Percentiles rank a stretch among this genome's conserved stretches.
phyloP scores from a whole-genome alignment of 139 green algal genomes.

The Pedinophyceae sp. region DNA sequence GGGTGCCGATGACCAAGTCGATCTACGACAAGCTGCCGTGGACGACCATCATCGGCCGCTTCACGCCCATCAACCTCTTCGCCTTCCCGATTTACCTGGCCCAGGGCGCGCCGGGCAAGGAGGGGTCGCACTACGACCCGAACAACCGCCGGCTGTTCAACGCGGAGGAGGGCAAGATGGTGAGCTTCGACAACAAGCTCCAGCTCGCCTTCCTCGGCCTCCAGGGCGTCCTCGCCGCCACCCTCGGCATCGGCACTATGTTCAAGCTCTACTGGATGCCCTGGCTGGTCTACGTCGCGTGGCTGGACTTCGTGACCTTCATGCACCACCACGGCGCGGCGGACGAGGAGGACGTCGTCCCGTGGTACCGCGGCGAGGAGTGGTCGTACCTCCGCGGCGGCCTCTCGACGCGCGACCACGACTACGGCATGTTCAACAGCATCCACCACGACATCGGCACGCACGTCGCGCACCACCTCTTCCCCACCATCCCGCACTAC shows the following conservation, averaged over 20 bases:
- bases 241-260: slow-evolving; percentile 54
- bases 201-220: slow-evolving; percentile 60
- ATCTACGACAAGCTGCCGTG: slow-evolving; percentile 25
- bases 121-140: slow-evolving; percentile 82
- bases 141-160: slow-evolving; percentile 68
- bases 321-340: slow-evolving; percentile 79
- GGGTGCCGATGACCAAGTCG: slow-evolving; percentile 59
- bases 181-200: slow-evolving; percentile 18
- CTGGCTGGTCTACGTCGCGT: slow-evolving; percentile 76
- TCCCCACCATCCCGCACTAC: slow-evolving; percentile 92
- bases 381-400: slow-evolving; percentile 88
- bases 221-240: slow-evolving; percentile 45
- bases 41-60: slow-evolving; percentile 37
- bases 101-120: slow-evolving; percentile 68
- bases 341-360: slow-evolving; percentile 59
- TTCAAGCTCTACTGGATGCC: slow-evolving; percentile 82
- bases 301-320: slow-evolving; percentile 92
- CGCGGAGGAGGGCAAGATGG: slow-evolving; percentile 29
- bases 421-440: slow-evolving; percentile 68
- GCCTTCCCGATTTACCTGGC: slow-evolving; percentile 88
- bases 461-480: slow-evolving; percentile 74
- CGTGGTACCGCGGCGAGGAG: slow-evolving; percentile 82
- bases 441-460: slow-evolving; percentile 47
- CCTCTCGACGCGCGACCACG: slow-evolving; percentile 77
- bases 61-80: slow-evolving; percentile 65